Conservation (phyloP, 2,329 filamentous ascomycete species). For the Aspergillus sergii region DNA sequence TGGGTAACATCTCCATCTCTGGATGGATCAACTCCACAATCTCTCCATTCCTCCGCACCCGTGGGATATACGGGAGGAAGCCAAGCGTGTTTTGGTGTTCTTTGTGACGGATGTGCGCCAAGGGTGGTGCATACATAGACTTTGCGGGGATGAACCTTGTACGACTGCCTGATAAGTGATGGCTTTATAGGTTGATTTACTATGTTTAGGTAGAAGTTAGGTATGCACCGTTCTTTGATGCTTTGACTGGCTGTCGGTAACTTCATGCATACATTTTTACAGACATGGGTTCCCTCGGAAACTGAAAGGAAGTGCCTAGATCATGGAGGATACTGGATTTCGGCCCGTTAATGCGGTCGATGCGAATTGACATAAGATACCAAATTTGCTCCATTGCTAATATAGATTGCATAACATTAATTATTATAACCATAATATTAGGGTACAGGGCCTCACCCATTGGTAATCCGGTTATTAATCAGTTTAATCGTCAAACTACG, state of each 20-base stretch:
- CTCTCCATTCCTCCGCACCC: background rate
- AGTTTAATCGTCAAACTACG: background rate
- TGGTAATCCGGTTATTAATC: background rate
- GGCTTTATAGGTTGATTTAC: background rate
- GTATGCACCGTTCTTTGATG: too few relatives aligned
- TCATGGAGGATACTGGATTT: background rate
- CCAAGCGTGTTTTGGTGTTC: background rate
- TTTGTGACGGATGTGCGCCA: background rate
- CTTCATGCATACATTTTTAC: too few relatives aligned
- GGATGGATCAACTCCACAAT: background rate
- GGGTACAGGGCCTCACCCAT: background rate
- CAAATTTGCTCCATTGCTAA: background rate
- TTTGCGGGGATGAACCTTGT: constrained; percentile 1
- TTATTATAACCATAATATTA: background rate
- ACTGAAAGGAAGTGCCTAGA: background rate
- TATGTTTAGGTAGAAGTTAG: too few relatives aligned
- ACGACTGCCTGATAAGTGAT: background rate
- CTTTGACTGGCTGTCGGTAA: too few relatives aligned
- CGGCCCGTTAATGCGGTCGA: background rate
- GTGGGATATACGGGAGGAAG: background rate
- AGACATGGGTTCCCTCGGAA: too few relatives aligned
- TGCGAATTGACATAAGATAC: background rate
- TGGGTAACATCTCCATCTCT: background rate
- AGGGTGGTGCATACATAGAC: background rate
- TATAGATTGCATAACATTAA: constrained; percentile 2